A percentile compares a stretch with the other conserved stretches of the same genome.
phyloP scores from a whole-genome alignment of 2,329 filamentous ascomycete species.

The Penicillium thymicola region DNA sequence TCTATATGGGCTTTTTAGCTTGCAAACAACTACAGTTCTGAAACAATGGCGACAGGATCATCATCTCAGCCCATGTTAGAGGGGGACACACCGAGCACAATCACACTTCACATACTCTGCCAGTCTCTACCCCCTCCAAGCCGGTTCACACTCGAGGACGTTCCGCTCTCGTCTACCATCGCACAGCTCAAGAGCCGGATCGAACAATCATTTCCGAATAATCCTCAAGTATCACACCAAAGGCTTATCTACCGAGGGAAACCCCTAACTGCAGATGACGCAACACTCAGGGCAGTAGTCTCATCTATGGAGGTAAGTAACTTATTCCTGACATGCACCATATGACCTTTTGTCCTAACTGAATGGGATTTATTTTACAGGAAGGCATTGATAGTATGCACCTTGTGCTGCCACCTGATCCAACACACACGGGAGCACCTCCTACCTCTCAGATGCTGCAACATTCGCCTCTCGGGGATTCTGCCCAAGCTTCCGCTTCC shows the following conservation, averaged over 20 bases:
- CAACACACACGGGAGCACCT: not conserved
- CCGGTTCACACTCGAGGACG: slow-evolving; percentile 36
- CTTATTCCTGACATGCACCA: not conserved
- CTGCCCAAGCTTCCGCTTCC: not conserved
- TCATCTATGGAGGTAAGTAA: slow-evolving; percentile 49
- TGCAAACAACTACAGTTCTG: not conserved
- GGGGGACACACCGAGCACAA: slow-evolving; percentile 7
- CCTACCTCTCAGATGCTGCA: not conserved
- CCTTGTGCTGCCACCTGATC: slow-evolving; percentile 6
- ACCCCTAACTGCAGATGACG: slow-evolving; percentile 49
- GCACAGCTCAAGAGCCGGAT: slow-evolving; percentile 53
- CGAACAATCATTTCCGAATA: slow-evolving; percentile 46
- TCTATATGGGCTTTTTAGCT: not conserved
- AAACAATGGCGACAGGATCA: slow-evolving; percentile 6
- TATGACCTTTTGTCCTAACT: not conserved
- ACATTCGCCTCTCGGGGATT: not conserved
- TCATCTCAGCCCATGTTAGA: not conserved
- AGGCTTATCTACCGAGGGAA: slow-evolving; percentile 58
- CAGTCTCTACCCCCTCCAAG: slow-evolving; percentile 39
- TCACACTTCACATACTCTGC: slow-evolving; percentile 41
- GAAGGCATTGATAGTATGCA: slow-evolving; percentile 1
- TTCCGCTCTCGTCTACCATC: slow-evolving; percentile 46
- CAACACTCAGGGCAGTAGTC: slow-evolving; percentile 50
- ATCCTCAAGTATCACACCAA: slow-evolving; percentile 48
- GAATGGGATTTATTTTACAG: not conserved